Base-by-base conservation (phyloP, 257 asterid genomes). In the Solanum chmielewskii region DNA sequence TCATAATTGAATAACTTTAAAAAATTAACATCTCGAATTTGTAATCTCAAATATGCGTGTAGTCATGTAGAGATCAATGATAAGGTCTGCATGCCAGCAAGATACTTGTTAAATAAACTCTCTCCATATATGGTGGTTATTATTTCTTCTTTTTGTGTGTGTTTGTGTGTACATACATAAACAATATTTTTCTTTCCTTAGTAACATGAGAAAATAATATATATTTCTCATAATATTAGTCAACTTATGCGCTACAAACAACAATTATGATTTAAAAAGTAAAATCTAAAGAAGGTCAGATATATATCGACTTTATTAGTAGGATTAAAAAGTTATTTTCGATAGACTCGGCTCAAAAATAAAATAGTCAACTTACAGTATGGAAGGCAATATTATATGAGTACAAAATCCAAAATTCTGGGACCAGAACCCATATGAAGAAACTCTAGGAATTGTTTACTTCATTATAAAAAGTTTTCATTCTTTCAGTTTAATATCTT, bases 371-470 rank as follows among this genome's bases (percentile, higher is more conserved):
- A 12, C 59, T n/a, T 13, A 76, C 39, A 14, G 39, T 77, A 45
- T 45, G 84, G 64, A 45, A 45, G 25, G 25, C 11, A 21, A 37
- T 74, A 37, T 25, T 45, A 4, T 78, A 44, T 75, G 41, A 45
- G 62, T 80, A 18, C 10, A 80, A n/a, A 47, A 80, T 47, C 66
- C 66, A 78, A 78, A 74, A 78, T 78, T 25, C 66, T 85, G 71
- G 83, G 77, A 85, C 59, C 68, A 49, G 77, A 87, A 83, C 66
- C 27, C 93, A 93, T 87, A 90, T 92, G 91, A 87, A 80, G 59
- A 88, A 80, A 44, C 87, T 35, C 68, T 84, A 47, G 23, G 88
- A 71, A 91, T 87, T 90, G 93, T 92, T 75, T 89, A 84, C 44
- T 74, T 39, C 66, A 78, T 15, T 9, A 45, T 47, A 80, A 80